These are phyloP conservation scores for Jamesozyma rosinii DNA, from an alignment of 805 yeast genomes.

Conservation along the genomic window DNA sequence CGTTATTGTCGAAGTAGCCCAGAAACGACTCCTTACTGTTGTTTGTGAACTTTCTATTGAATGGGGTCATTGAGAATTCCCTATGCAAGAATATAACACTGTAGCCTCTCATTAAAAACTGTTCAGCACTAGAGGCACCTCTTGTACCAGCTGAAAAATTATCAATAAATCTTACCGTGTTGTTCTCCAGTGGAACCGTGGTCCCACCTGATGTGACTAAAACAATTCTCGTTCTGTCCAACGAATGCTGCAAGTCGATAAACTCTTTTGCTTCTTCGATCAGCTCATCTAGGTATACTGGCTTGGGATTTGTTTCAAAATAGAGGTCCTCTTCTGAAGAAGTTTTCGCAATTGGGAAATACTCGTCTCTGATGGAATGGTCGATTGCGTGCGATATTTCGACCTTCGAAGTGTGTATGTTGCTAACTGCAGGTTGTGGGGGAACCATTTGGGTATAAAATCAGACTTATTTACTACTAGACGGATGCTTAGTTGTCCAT, in stretches of 20 bases:
- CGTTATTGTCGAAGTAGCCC: slow-evolving; percentile 64
- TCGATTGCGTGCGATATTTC: slow-evolving; percentile 69
- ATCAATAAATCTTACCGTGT: slow-evolving; percentile 93
- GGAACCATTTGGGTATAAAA: background rate
- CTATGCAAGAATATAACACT: slow-evolving; percentile 90
- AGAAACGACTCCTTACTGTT: slow-evolving; percentile 68
- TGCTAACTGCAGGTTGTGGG: background rate
- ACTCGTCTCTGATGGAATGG: slow-evolving; percentile 50
- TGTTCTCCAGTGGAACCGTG: slow-evolving; percentile 93
- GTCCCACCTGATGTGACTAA: slow-evolving; percentile 95
- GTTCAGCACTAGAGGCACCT: slow-evolving; percentile 94
- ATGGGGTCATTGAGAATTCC: slow-evolving; percentile 85
- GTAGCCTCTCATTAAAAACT: slow-evolving; percentile 74
- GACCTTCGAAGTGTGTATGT: slow-evolving; percentile 59
- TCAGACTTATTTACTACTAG: no score
- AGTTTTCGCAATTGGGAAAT: slow-evolving; percentile 61
- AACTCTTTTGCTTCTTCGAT: slow-evolving; percentile 50
- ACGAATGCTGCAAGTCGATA: slow-evolving; percentile 42
- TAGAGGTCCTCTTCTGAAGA: slow-evolving; percentile 62
- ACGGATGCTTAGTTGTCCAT: no score
- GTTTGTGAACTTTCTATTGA: slow-evolving; percentile 81
- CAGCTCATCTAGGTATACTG: slow-evolving; percentile 59
- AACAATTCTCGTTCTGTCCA: slow-evolving; percentile 47
- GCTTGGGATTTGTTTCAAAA: slow-evolving; percentile 64
- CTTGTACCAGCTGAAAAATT: slow-evolving; percentile 96